Evolutionary conservation across 305 asterid genomes (phyloP).

Genomic region (Solanum hybrid): DNA sequence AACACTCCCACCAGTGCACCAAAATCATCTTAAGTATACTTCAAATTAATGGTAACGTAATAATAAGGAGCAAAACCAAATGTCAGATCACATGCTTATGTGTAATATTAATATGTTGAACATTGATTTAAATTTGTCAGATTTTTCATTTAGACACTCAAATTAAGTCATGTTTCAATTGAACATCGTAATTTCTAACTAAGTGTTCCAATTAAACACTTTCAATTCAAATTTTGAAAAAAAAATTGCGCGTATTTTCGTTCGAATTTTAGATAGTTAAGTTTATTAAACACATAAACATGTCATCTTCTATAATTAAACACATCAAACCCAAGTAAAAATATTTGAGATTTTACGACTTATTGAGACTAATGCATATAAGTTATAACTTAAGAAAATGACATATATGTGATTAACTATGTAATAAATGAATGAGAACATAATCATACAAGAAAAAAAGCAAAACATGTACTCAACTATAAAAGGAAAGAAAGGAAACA

Average conservation of each 20-base stretch:
- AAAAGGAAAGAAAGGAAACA: background rate
- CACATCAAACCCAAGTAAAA: no score
- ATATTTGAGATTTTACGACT: no score
- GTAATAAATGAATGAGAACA: background rate
- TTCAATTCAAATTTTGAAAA: no score
- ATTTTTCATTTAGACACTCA: background rate
- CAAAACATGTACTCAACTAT: background rate
- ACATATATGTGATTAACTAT: background rate
- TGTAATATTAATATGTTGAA: background rate
- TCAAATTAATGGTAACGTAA: background rate
- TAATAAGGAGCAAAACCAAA: background rate
- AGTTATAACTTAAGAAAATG: no score
- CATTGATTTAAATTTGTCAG: background rate
- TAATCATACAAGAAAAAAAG: background rate
- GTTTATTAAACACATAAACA: no score
- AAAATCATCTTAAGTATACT: no score
- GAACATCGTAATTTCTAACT: no score
- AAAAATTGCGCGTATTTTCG: accelerated
- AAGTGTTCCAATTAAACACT: background rate
- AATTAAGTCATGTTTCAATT: background rate
- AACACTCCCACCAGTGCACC: no score
- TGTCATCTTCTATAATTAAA: background rate
- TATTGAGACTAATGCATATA: background rate
- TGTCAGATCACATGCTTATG: background rate
- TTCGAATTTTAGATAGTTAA: background rate